Conservation (phyloP, 2,329 filamentous ascomycete species). For the Fusarium sp. region DNA sequence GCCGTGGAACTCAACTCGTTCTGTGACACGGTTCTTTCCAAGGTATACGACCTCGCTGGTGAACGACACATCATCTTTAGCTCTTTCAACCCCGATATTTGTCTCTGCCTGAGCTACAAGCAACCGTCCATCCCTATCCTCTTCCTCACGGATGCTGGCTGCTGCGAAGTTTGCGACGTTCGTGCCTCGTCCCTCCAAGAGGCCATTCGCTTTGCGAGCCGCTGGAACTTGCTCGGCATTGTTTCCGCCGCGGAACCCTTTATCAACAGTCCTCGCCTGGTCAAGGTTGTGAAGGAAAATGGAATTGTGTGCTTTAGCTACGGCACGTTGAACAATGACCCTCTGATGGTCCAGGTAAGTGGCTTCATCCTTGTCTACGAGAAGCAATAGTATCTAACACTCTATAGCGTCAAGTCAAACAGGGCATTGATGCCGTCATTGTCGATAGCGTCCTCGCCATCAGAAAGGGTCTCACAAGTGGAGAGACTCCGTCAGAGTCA, state of each 20-base stretch:
- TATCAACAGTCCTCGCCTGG: conserved; percentile 87
- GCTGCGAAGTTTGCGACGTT: conserved; percentile 85
- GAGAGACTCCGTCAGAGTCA: conserved; percentile 36
- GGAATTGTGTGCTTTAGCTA: conserved; percentile 96
- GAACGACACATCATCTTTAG: conserved; percentile 96
- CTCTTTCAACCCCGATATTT: conserved; percentile 97
- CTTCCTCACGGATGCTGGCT: conserved; percentile 92
- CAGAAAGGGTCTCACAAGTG: conserved; percentile 81
- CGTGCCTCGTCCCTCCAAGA: conserved; percentile 93
- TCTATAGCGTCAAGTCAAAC: conserved; percentile 83
- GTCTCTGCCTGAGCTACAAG: conserved; percentile 93
- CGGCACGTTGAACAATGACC: conserved; percentile 89
- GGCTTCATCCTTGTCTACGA: conserved; percentile 4
- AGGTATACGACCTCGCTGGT: conserved; percentile 87
- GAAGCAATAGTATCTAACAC: conserved; percentile 17
- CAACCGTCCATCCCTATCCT: conserved; percentile 96
- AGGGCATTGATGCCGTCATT: conserved; percentile 98
- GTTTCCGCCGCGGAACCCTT: conserved; percentile 90
- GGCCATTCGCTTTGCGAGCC: conserved; percentile 91
- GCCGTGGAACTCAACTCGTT: conserved; percentile 97
- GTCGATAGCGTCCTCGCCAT: conserved; percentile 96
- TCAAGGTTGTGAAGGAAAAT: conserved; percentile 93
- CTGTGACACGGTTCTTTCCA: conserved; percentile 90
- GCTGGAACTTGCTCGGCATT: conserved; percentile 95
- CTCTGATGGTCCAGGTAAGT: conserved; percentile 84